Evolutionary conservation across 169 alveolate species (phyloP).

Genomic region (Cryptosporidium sp.): DNA sequence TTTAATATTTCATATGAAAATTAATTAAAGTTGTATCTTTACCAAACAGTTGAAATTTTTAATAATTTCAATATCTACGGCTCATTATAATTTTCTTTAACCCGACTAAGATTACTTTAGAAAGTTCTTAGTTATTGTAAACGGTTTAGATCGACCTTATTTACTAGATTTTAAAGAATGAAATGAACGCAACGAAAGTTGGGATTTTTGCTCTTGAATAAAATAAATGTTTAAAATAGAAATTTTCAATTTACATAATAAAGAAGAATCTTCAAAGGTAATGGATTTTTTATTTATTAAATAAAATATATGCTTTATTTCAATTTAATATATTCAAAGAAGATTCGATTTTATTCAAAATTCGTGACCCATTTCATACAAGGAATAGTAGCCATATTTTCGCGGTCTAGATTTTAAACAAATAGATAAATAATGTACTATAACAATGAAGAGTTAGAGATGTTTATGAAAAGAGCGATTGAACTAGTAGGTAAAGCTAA

Average conservation of each 20-base stretch:
- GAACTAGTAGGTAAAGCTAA: conserved; percentile 16
- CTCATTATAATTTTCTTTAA: no score
- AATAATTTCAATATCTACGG: not conserved
- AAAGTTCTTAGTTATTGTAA: no score
- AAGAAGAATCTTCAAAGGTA: no score
- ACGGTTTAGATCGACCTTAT: not conserved
- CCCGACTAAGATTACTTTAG: no score
- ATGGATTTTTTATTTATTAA: no score
- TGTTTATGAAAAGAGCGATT: conserved; percentile 50
- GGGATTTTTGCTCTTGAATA: not conserved
- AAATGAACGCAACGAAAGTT: not conserved
- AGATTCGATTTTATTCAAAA: no score
- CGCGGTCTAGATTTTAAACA: not conserved
- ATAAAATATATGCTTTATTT: no score
- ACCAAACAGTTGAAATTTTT: not conserved
- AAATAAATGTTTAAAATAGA: no score
- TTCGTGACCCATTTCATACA: no score
- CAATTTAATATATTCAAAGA: not conserved
- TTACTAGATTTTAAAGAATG: no score
- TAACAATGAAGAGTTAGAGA: conserved; percentile 7
- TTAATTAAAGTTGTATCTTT: not conserved
- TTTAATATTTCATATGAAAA: not conserved
- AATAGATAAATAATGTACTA: not conserved
- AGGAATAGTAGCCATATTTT: not conserved
- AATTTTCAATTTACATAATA: no score